These are phyloP conservation scores for Mycena alexandri DNA, from an alignment of 768 basidiomycete genomes.

Conservation along the genomic window DNA sequence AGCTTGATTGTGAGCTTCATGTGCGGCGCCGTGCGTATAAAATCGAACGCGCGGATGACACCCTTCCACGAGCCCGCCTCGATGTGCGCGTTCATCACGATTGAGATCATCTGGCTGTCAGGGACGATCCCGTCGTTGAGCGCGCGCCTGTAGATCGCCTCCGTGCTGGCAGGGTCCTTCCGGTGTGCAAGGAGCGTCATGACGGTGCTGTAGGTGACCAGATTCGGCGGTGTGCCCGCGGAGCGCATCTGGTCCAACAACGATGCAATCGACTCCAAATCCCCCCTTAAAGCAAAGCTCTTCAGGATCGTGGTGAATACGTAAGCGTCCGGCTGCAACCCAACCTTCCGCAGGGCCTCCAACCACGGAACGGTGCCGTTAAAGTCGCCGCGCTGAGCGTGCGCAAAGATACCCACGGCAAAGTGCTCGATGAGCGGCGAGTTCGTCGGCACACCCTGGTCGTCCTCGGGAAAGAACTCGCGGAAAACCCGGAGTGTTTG, in stretches of 20 bases:
- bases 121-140: slow-evolving; percentile 71
- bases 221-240: slow-evolving; percentile 60
- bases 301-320: slow-evolving; percentile 74
- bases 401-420: slow-evolving; percentile 67
- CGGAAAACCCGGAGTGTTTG: slow-evolving; percentile 65
- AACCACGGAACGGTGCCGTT: slow-evolving; percentile 69
- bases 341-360: slow-evolving; percentile 60
- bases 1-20: slow-evolving; percentile 67
- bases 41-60: slow-evolving; percentile 78
- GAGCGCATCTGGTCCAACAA: slow-evolving; percentile 74
- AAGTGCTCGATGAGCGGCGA: slow-evolving; percentile 66
- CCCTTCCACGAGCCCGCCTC: slow-evolving; percentile 84
- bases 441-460: slow-evolving; percentile 45
- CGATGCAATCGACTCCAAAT: slow-evolving; percentile 62
- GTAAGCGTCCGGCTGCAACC: slow-evolving; percentile 65
- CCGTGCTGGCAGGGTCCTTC: slow-evolving; percentile 73
- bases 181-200: slow-evolving; percentile 74
- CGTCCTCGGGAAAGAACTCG: slow-evolving; percentile 61
- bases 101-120: slow-evolving; percentile 72
- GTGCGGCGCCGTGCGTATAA: slow-evolving; percentile 56
- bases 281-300: slow-evolving; percentile 65
- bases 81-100: slow-evolving; percentile 87
- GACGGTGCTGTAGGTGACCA: slow-evolving; percentile 72
- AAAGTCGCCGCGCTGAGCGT: slow-evolving; percentile 60
- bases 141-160: slow-evolving; percentile 75